Evolutionary conservation across 1,284 basidiomycete species (phyloP), one percentile per base, ranked within the genome.

Genomic region (Cutaneotrichosporon daszewskae): DNA sequence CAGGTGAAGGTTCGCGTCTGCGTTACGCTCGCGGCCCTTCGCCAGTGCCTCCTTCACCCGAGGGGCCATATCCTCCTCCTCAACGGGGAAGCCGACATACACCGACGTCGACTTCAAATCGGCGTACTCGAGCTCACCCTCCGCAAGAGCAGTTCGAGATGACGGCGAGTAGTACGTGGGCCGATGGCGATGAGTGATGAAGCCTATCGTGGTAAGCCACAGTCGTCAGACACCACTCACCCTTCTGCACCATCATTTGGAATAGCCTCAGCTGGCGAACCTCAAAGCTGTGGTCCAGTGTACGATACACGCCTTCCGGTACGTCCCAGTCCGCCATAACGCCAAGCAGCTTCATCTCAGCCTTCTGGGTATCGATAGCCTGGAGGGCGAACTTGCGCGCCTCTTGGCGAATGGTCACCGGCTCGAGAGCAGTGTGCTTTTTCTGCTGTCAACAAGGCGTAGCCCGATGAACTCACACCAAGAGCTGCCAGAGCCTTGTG

Each of bases 111-210:
- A 94, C 33, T 82, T 73, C 66, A 96, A 90, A 28, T 96, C 91
- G 47, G 81, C 82, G 72, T 97, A 97, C 33, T 83, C 79, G 20
- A 99, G 76, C 65, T 99, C 94, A 0, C 94, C 90, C 71, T 99
- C 94, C 1, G 94, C 95, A 5, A 98, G 74, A 0, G 94, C 94
- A 1, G 95, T 95, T 11, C 80, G 80, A 3, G 92, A 94, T 0
- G 91, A 95, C 0, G 94, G 94, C 0, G 94, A 97, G 70, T 89
- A 98, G 67, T 96, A 84, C 2, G 95, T 90, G 0, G 95, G 95
- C 17, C 89, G 83, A 54, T 86, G 83, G 48, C 85, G 82, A 45
- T 90, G 79, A 54, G 86, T 88, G 50, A 98, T 87, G 25, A 49
- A 55, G 14, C 61, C 58, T 58, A 20, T 1, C 14, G 4, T 26